A percentile compares a stretch with the other conserved stretches of the same genome.
Evolutionary conservation across 148 eudicot genomes (phyloP).

Genomic region (Agrostemma githago): DNA sequence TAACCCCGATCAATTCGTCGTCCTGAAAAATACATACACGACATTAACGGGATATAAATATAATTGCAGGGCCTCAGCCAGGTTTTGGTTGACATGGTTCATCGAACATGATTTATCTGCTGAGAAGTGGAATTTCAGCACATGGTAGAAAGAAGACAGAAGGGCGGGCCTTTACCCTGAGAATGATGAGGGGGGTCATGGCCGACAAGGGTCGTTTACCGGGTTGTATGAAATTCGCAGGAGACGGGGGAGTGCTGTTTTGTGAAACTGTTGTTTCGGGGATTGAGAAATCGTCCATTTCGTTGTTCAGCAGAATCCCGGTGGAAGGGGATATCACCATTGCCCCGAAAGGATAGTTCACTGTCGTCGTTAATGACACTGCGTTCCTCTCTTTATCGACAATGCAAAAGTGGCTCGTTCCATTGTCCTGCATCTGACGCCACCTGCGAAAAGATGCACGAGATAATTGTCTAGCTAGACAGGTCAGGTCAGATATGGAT

Average conservation of each 20-base stretch:
- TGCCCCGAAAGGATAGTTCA: conserved; percentile 69
- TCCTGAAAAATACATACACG: conserved; percentile 33
- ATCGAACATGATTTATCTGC: too few relatives aligned
- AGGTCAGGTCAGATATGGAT: too few relatives aligned
- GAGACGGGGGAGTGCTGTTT: conserved; percentile 66
- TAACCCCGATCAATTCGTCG: conserved; percentile 67
- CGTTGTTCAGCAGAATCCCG: conserved; percentile 71
- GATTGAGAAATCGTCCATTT: conserved; percentile 83
- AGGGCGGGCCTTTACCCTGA: conserved; percentile 42
- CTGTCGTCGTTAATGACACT: conserved; percentile 79
- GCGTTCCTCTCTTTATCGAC: conserved; percentile 90
- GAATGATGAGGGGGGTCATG: conserved; percentile 71
- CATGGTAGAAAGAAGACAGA: too few relatives aligned
- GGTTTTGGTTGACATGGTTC: too few relatives aligned
- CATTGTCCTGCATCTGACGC: conserved; percentile 79
- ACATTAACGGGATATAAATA: too few relatives aligned
- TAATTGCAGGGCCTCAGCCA: too few relatives aligned
- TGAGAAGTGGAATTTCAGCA: too few relatives aligned
- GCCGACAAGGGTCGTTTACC: conserved; percentile 88
- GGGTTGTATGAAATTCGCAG: conserved; percentile 64
- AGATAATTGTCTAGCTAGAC: neutral
- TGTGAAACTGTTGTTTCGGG: conserved; percentile 45
- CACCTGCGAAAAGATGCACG: conserved; percentile 45
- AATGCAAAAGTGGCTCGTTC: conserved; percentile 89
- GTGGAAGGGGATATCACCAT: conserved; percentile 69